Evolutionary conservation across 2,329 filamentous ascomycete species (phyloP).

Genomic region (Diaporthe vexans): DNA sequence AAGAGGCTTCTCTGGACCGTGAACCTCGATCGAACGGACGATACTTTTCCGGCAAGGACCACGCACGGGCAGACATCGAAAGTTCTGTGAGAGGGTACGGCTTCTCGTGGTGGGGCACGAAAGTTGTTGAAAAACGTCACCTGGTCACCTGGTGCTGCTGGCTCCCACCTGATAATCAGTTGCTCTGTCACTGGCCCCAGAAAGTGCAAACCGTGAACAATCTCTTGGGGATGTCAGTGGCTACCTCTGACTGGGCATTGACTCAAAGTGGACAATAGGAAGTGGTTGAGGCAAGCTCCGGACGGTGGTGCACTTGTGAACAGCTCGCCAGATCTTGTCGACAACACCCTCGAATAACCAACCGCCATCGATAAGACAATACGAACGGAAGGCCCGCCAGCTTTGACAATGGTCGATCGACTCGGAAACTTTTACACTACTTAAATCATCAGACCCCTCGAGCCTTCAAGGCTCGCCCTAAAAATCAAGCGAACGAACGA

Average conservation of each 20-base stretch:
- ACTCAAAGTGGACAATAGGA: conserved; percentile 39
- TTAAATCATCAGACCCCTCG: not conserved
- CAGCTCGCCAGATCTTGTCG: conserved; percentile 7
- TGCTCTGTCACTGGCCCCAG: conserved; percentile 14
- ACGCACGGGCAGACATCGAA: conserved; percentile 1
- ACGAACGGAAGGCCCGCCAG: conserved; percentile 13
- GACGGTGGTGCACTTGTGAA: not conserved
- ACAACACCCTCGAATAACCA: conserved; percentile 27
- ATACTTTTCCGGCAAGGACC: not conserved
- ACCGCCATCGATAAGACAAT: conserved; percentile 29
- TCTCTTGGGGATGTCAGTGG: conserved; percentile 18
- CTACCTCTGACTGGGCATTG: conserved; percentile 37
- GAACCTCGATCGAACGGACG: not conserved
- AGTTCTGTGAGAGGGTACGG: not conserved
- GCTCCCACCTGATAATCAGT: conserved; percentile 7
- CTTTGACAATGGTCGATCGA: conserved; percentile 26
- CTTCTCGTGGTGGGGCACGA: conserved; percentile 22
- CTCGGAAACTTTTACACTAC: conserved; percentile 11
- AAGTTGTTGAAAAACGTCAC: conserved; percentile 4
- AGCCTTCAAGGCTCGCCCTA: conserved; percentile 11
- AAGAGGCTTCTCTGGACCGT: not conserved
- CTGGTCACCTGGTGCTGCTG: conserved; percentile 6
- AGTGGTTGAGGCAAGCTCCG: not conserved
- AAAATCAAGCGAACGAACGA: conserved; percentile 1
- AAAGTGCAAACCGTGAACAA: conserved; percentile 26